Conservation (phyloP, 257 asterid genomes). For the Przewalskia tangutica region DNA sequence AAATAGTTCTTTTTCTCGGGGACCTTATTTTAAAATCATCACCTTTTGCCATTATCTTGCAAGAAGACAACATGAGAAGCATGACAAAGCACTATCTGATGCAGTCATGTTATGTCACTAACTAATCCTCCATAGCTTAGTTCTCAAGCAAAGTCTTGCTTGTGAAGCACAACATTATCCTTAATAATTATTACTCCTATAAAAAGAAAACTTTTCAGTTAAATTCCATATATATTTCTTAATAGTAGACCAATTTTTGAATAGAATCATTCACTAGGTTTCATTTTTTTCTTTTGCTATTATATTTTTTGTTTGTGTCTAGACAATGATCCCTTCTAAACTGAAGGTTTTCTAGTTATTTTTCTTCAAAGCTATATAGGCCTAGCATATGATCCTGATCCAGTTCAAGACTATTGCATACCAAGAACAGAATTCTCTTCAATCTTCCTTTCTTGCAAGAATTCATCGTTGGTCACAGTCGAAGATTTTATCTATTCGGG, state of each 20-base stretch:
- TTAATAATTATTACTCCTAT: background rate
- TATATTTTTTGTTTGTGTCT: background rate
- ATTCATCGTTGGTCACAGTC: slow-evolving; percentile 43
- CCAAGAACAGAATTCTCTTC: slow-evolving; percentile 48
- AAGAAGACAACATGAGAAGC: slow-evolving; percentile 6
- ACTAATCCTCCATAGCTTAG: slow-evolving; percentile 26
- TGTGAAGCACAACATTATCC: background rate
- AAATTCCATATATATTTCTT: slow-evolving; percentile 12
- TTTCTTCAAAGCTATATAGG: slow-evolving; percentile 15
- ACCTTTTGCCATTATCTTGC: background rate
- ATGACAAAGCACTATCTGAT: background rate
- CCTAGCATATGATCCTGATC: slow-evolving; percentile 63
- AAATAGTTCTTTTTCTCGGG: background rate
- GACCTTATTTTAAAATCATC: background rate
- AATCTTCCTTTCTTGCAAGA: slow-evolving; percentile 54
- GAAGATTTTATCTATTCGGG: slow-evolving; percentile 58
- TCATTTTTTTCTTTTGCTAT: background rate
- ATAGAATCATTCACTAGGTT: background rate
- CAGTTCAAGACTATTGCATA: slow-evolving; percentile 61
- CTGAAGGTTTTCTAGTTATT: slow-evolving; percentile 15
- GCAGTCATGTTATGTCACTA: slow-evolving; percentile 10
- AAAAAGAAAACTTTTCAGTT: background rate
- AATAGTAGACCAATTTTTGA: slow-evolving; percentile 13
- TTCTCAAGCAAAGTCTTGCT: slow-evolving; percentile 27
- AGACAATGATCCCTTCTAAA: slow-evolving; percentile 20